Conservation (phyloP, 2,329 filamentous ascomycete species). For the Colletotrichum echinochloae region DNA sequence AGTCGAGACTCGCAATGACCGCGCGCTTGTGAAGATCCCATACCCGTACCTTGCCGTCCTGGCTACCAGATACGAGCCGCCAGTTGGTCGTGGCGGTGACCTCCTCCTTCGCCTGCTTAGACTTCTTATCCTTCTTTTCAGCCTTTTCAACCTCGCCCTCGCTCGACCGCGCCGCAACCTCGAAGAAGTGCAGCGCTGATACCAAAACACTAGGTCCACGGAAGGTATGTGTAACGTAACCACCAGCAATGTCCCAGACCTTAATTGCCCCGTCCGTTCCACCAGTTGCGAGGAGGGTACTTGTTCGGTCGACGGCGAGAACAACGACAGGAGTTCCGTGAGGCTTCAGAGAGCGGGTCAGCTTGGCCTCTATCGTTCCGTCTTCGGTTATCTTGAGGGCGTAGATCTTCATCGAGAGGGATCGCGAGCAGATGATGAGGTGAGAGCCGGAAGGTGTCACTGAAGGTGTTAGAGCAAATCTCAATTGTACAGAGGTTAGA, state of each 20-base stretch:
- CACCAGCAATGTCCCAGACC: slow-evolving; percentile 93
- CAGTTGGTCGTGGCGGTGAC: slow-evolving; percentile 68
- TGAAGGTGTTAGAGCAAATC: slow-evolving; percentile 50
- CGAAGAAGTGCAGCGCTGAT: slow-evolving; percentile 92
- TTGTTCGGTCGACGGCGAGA: slow-evolving; percentile 84
- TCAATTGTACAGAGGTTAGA: neutral
- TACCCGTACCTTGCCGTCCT: slow-evolving; percentile 91
- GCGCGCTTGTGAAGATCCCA: slow-evolving; percentile 92
- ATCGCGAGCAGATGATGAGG: slow-evolving; percentile 91
- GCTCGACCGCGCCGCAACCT: slow-evolving; percentile 65
- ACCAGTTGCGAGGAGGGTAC: slow-evolving; percentile 91
- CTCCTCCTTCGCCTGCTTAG: slow-evolving; percentile 56
- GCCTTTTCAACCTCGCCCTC: slow-evolving; percentile 56
- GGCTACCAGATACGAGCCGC: slow-evolving; percentile 88
- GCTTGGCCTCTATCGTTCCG: slow-evolving; percentile 71
- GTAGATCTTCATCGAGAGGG: slow-evolving; percentile 95
- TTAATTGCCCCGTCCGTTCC: slow-evolving; percentile 95
- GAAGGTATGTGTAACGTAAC: slow-evolving; percentile 95
- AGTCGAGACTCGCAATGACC: slow-evolving; percentile 82
- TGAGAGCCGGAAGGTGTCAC: slow-evolving; percentile 91
- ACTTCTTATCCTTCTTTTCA: slow-evolving; percentile 57
- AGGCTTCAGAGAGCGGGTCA: slow-evolving; percentile 86
- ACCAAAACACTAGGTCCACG: slow-evolving; percentile 92
- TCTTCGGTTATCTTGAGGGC: slow-evolving; percentile 71
- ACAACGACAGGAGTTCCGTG: slow-evolving; percentile 92